Evolutionary conservation across 768 basidiomycete genomes (phyloP).

Genomic region (Tulasnella sp.): DNA sequence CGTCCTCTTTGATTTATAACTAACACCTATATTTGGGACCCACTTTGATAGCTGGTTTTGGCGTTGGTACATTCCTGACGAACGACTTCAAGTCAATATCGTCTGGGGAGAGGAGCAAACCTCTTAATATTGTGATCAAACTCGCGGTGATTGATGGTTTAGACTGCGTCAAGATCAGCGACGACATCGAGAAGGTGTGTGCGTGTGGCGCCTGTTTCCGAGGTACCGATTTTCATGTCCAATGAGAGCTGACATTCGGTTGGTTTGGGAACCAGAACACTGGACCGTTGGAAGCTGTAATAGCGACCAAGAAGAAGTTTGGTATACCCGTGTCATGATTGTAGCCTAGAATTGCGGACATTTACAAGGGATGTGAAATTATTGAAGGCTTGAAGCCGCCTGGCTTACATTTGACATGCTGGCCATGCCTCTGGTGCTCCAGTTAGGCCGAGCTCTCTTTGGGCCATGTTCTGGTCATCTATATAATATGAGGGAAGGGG

Average conservation of each 20-base stretch:
- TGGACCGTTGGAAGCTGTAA: conserved; percentile 49
- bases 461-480: no score
- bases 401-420: no score
- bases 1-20: conserved; percentile 11
- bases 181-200: conserved; percentile 72
- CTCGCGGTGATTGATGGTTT: conserved; percentile 59
- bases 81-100: conserved; percentile 60
- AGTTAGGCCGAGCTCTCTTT: no score
- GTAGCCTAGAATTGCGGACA: no score
- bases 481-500: no score
- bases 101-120: conserved; percentile 54
- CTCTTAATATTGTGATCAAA: conserved; percentile 94
- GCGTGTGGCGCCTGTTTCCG: background rate
- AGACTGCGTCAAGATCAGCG: conserved; percentile 88
- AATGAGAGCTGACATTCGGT: background rate
- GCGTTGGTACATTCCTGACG: conserved; percentile 86
- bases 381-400: no score
- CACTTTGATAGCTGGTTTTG: conserved; percentile 57
- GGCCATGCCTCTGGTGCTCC: no score
- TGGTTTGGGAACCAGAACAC: conserved; percentile 41
- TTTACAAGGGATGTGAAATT: no score
- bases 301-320: conserved; percentile 42
- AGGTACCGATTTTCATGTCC: background rate
- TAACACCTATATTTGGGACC: background rate
- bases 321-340: conserved; percentile 15